phyloP scores from a whole-genome alignment of 306 rosid genomes.

The Cicer judaicum region DNA sequence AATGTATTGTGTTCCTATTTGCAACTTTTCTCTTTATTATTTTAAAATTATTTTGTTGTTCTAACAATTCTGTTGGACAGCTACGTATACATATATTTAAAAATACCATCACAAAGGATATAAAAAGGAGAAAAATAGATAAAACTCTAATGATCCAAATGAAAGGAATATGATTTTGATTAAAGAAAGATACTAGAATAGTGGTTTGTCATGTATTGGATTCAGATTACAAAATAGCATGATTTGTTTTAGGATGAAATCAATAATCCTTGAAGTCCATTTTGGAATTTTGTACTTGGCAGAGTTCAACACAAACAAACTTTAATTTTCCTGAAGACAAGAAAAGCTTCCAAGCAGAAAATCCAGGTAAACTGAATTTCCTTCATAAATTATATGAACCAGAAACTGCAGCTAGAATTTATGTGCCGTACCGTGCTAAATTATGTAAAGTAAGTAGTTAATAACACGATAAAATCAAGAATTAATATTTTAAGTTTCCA shows the following conservation, averaged over 20 bases:
- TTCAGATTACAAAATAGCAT: conserved; percentile 29
- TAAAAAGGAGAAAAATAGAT: background rate
- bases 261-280: background rate
- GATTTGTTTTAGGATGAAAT: background rate
- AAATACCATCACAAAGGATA: background rate
- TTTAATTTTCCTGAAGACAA: background rate
- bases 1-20: no score
- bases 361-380: conserved; percentile 5
- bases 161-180: conserved; percentile 3
- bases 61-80: no score
- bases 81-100: background rate
- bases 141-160: background rate
- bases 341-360: background rate
- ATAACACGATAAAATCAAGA: no score
- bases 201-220: conserved; percentile 27
- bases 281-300: background rate
- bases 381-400: no score
- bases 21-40: no score
- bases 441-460: no score
- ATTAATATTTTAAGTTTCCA: no score
- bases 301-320: conserved; percentile 1
- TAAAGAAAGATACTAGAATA: background rate
- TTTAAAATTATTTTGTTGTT: no score
- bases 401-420: no score
- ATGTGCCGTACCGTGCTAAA: no score